phyloP scores from a whole-genome alignment of 805 yeast species.

The Metschnikowia cubensis region DNA sequence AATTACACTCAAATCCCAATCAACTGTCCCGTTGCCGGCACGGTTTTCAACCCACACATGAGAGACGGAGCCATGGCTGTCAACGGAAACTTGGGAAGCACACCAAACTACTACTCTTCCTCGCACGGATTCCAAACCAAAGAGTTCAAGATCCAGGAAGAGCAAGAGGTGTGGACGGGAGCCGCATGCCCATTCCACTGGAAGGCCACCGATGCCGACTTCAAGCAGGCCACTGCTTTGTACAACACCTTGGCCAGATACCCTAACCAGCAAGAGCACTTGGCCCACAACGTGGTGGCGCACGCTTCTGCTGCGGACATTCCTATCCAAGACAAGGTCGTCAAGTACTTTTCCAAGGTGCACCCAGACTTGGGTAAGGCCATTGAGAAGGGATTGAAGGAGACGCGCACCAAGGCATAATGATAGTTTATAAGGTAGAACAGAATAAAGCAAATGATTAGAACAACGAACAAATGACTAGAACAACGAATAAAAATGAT shows the following conservation, averaged over 20 bases:
- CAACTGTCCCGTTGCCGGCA: conserved; percentile 64
- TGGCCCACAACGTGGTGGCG: conserved; percentile 78
- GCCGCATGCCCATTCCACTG: conserved; percentile 85
- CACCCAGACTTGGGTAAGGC: conserved; percentile 61
- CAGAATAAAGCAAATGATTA: neutral
- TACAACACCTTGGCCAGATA: conserved; percentile 76
- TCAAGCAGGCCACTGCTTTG: conserved; percentile 68
- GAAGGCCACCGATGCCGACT: conserved; percentile 73
- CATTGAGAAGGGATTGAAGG: conserved; percentile 60
- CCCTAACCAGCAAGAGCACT: conserved; percentile 77
- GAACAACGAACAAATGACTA: too few species aligned
- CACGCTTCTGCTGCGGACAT: conserved; percentile 70
- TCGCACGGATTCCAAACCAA: conserved; percentile 48
- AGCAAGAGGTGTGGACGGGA: conserved; percentile 79
- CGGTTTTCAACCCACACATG: conserved; percentile 56
- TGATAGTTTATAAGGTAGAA: neutral
- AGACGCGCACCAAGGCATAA: conserved; percentile 41
- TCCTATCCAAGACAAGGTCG: conserved; percentile 72
- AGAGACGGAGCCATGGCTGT: conserved; percentile 77
- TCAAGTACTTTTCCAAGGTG: conserved; percentile 72
- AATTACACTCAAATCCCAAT: conserved; percentile 86
- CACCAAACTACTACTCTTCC: conserved; percentile 70
- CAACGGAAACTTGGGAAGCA: conserved; percentile 63
- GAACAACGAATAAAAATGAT: too few species aligned
- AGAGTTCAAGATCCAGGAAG: conserved; percentile 48